Base-by-base conservation (phyloP, 164 flowering plant genomes). In the Platanus orientalis region DNA sequence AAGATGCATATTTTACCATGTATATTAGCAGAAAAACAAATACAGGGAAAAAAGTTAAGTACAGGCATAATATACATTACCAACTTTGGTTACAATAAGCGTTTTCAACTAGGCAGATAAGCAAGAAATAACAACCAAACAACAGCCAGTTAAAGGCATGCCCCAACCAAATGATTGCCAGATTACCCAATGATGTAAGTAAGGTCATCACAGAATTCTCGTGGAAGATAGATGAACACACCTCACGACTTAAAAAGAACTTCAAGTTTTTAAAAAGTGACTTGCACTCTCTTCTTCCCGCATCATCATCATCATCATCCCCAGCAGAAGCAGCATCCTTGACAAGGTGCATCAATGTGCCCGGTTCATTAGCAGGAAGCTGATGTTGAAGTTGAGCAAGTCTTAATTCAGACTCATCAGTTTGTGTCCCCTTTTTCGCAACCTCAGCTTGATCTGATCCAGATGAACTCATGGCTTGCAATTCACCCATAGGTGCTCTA, bases 211-310 rank as follows among this genome's bases (percentile, higher is more conserved):
- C n/a, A n/a, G n/a, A n/a, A n/a, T 20, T 14, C 51, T 14, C 62
- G 34, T 5, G 7, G 28, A 20, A 67, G 7, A 36, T 1, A 11
- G 12, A n/a, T 14, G 23, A 11, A 48, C 76, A 30, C 58, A 87
- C 99, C 99, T 91, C 99, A 17, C 96, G 92, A 64, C 92, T 80
- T 78, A 94, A 75, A 77, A 87, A 94, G 78, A 94, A 80, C 48
- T 69, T 89, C 80, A 81, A 58, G 71, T 85, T 69, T 71, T 79
- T 84, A 56, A 94, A 91, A 45, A 94, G 84, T 6, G 68, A 61
- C 68, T 80, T 91, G 55, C 97, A 91, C 50, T 76, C 83, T 64
- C 54, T 84, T 24, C 88, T 85, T 57, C 88, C 97, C 69, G 74
- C 80, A 71, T 94, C 93, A 39, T 88, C 97, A 54, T 84, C 92